These are phyloP conservation scores for Luffa aegyptiaca DNA, from an alignment of 306 rosid species.

Conservation along the genomic window DNA sequence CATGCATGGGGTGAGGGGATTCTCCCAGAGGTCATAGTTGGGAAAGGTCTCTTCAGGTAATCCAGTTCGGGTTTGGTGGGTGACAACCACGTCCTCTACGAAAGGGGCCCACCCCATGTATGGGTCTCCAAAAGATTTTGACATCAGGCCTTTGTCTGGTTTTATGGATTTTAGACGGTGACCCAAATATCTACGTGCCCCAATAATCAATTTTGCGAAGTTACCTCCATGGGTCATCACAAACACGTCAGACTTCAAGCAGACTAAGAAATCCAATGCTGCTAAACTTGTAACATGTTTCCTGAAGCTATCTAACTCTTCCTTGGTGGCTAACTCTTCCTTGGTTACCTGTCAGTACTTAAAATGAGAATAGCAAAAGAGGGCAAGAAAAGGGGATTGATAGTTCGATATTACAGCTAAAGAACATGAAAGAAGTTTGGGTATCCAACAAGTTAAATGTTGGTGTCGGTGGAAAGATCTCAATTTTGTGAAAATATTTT, in stretches of 20 bases:
- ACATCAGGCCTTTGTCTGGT: constrained; percentile 98
- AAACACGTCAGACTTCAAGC: constrained; percentile 94
- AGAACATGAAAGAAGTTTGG: not conserved
- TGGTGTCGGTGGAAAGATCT: not conserved
- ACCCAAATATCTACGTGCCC: constrained; percentile 96
- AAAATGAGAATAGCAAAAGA: not conserved
- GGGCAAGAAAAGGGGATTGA: not conserved
- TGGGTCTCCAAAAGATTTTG: constrained; percentile 97
- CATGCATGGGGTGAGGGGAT: constrained; percentile 98
- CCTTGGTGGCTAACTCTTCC: constrained; percentile 85
- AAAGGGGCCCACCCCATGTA: constrained; percentile 98
- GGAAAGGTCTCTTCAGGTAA: constrained; percentile 94
- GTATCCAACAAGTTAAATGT: not conserved
- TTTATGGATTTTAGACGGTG: constrained; percentile 86
- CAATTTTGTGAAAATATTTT: not conserved
- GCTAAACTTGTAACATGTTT: constrained; percentile 98
- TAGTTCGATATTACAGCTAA: not conserved
- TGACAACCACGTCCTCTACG: constrained; percentile 79
- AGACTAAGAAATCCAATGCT: constrained; percentile 94
- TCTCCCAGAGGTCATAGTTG: constrained; percentile 93
- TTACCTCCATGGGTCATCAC: constrained; percentile 99
- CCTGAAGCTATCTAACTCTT: constrained; percentile 75
- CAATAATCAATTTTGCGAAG: constrained; percentile 92
- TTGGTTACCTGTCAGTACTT: constrained; percentile 60
- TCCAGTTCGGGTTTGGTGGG: constrained; percentile 85